A percentile compares a stretch with the other conserved stretches of the same genome.
These are phyloP conservation scores for Ogataea paradorogensis DNA, from an alignment of 805 yeast species.

Conservation along the genomic window DNA sequence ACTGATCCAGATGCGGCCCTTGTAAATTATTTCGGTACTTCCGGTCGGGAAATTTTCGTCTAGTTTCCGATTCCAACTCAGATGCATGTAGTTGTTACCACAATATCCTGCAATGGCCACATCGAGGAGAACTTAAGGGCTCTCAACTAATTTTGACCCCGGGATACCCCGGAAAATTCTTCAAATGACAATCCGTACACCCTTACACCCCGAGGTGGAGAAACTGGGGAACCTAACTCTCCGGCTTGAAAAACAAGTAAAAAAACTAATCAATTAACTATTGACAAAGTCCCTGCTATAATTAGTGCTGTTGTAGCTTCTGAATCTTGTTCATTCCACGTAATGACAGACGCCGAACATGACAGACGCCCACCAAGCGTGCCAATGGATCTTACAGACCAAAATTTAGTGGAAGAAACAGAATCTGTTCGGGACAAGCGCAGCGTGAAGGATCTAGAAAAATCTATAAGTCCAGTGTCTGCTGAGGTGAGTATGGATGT, in stretches of 20 bases:
- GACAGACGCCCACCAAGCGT: not conserved
- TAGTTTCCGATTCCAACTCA: too few species aligned
- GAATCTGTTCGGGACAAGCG: conserved; percentile 3
- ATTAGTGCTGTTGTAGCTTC: not conserved
- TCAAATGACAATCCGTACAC: not conserved
- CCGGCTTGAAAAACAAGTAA: conserved; percentile 1
- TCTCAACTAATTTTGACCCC: not conserved
- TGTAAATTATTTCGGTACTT: too few species aligned
- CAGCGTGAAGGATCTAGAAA: not conserved
- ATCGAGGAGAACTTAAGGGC: too few species aligned
- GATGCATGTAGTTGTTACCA: too few species aligned
- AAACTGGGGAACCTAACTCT: conserved; percentile 2
- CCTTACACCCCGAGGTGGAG: conserved; percentile 9
- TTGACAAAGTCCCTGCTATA: not conserved
- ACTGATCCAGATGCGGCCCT: too few species aligned
- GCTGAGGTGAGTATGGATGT: not conserved
- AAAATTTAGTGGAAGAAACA: not conserved
- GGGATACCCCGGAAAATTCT: conserved; percentile 4
- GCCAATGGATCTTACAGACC: not conserved
- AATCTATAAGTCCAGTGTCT: not conserved
- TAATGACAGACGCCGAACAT: conserved; percentile 1
- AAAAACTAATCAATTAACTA: not conserved
- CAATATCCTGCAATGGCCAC: too few species aligned
- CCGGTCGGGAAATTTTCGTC: too few species aligned
- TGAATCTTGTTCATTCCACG: too few species aligned